Conservation (phyloP, 163 green algal species). For the Scenedesmus sp. region DNA sequence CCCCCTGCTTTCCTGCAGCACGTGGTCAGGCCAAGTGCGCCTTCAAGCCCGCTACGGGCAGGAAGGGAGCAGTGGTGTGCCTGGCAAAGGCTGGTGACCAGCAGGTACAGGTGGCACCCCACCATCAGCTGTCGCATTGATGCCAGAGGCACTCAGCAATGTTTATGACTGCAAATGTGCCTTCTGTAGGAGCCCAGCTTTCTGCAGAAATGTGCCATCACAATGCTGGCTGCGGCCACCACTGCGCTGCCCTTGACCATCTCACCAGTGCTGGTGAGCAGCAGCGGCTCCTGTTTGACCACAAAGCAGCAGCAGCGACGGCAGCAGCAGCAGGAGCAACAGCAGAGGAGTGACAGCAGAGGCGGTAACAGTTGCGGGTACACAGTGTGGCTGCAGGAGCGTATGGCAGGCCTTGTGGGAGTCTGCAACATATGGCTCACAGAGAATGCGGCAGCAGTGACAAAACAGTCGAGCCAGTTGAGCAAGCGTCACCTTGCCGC, state of each 20-base stretch:
- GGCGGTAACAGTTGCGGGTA: background rate
- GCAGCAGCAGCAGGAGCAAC: background rate
- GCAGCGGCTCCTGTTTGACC: background rate
- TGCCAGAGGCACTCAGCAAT: background rate
- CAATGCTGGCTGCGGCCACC: conserved; percentile 42
- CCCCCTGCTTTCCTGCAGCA: background rate
- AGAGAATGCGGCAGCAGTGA: background rate
- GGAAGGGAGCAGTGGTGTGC: conserved; percentile 12
- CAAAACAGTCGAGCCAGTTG: background rate
- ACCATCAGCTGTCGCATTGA: background rate
- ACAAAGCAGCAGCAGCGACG: background rate
- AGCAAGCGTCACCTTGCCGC: too few relatives aligned
- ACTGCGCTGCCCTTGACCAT: conserved; percentile 47
- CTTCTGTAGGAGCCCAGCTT: conserved; percentile 43
- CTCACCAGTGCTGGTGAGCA: conserved; percentile 34
- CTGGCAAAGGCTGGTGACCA: conserved; percentile 2
- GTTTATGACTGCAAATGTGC: background rate
- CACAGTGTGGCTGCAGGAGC: background rate
- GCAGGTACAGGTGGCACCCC: conserved; percentile 15
- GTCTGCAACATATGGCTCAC: background rate
- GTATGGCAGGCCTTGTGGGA: too few relatives aligned
- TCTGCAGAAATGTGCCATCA: conserved; percentile 48
- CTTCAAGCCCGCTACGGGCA: conserved; percentile 3
- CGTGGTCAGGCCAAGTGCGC: background rate
- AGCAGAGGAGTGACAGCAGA: background rate